A percentile compares a stretch with the other conserved stretches of the same genome.
Evolutionary conservation across 2,329 filamentous ascomycete genomes (phyloP).

Genomic region (Diaporthe sp.): DNA sequence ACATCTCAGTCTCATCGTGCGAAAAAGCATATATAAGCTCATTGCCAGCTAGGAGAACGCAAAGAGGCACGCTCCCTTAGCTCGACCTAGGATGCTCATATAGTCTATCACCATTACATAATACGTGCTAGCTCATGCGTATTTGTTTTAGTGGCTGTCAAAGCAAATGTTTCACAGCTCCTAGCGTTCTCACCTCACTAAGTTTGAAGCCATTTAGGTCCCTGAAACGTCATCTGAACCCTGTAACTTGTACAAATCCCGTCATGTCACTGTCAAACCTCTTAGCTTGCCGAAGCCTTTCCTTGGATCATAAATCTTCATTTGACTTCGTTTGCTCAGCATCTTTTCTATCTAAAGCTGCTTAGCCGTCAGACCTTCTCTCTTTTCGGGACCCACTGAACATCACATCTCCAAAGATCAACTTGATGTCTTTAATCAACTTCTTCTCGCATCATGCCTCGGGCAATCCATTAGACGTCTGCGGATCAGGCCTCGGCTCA

Average conservation of each 20-base stretch:
- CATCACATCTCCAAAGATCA: background rate
- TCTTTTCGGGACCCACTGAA: background rate
- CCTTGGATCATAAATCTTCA: background rate
- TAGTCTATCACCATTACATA: too few relatives aligned
- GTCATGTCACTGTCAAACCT: background rate
- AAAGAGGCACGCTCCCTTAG: too few relatives aligned
- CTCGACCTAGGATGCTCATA: too few relatives aligned
- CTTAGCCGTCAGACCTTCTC: background rate
- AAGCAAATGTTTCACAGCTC: too few relatives aligned
- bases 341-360: background rate
- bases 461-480: background rate
- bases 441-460: background rate
- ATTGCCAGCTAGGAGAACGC: too few relatives aligned
- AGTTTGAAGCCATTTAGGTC: background rate
- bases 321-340: background rate
- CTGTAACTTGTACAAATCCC: background rate
- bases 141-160: too few relatives aligned
- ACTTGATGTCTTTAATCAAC: background rate
- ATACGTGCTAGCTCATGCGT: too few relatives aligned
- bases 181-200: too few relatives aligned
- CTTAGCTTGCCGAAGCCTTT: background rate
- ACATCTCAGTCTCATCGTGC: too few relatives aligned
- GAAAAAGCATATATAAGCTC: too few relatives aligned
- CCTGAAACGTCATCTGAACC: constrained; percentile 10
- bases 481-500: background rate